A percentile compares a stretch with the other conserved stretches of the same genome.
These are phyloP conservation scores for Neonectria magnoliae DNA, from an alignment of 2,329 filamentous ascomycete genomes.

Conservation along the genomic window DNA sequence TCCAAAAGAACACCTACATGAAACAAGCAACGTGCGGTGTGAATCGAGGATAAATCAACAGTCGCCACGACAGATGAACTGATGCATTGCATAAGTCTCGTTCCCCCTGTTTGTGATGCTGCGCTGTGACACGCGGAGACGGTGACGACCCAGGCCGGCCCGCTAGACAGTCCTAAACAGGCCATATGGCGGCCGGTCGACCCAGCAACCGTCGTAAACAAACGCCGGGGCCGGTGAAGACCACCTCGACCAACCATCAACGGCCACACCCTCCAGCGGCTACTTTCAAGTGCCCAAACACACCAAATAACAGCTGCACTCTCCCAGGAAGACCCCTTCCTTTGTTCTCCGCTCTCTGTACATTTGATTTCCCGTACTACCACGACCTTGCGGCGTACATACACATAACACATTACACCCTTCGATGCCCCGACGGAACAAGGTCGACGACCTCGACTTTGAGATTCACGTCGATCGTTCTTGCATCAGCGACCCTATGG, in stretches of 20 bases:
- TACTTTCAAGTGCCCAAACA: conserved; percentile 2
- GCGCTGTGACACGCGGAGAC: background rate
- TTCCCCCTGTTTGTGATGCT: conserved; percentile 19
- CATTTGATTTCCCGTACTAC: conserved; percentile 29
- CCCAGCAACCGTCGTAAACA: conserved; percentile 51
- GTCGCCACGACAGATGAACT: conserved; percentile 8
- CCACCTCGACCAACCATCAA: conserved; percentile 45
- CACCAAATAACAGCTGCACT: conserved; percentile 36
- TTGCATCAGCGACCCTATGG: conserved; percentile 54
- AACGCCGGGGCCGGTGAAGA: conserved; percentile 35
- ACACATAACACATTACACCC: conserved; percentile 19
- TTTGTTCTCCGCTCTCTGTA: conserved; percentile 21
- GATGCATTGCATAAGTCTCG: conserved; percentile 15
- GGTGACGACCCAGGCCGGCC: background rate
- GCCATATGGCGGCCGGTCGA: conserved; percentile 34
- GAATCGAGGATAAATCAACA: conserved; percentile 2
- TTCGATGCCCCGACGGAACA: conserved; percentile 44
- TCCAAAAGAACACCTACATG: conserved; percentile 1
- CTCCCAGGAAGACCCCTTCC: conserved; percentile 34
- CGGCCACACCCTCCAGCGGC: conserved; percentile 37
- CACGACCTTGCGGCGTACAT: conserved; percentile 27
- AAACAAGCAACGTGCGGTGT: conserved; percentile 10
- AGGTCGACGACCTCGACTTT: conserved; percentile 53
- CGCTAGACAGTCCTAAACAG: conserved; percentile 11
- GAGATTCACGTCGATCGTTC: conserved; percentile 60